These are phyloP conservation scores for Penicilliopsis zonata DNA, from an alignment of 495 filamentous ascomycete species.

Conservation along the genomic window DNA sequence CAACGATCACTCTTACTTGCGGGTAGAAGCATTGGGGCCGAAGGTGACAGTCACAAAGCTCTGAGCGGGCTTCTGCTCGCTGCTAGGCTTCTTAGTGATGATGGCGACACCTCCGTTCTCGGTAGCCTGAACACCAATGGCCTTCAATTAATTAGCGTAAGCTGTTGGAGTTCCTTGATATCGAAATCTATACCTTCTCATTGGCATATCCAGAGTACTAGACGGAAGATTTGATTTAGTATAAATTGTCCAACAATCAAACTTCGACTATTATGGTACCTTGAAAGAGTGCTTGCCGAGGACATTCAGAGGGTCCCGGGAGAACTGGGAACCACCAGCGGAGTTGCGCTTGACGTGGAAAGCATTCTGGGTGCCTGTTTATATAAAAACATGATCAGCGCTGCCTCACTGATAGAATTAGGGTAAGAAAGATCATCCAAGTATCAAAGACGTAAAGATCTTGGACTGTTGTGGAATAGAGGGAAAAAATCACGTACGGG, in stretches of 20 bases:
- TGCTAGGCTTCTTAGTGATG: constrained; percentile 68
- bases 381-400: too few relatives aligned
- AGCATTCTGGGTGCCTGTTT: constrained; percentile 62
- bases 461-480: constrained; percentile 1
- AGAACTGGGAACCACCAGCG: constrained; percentile 72
- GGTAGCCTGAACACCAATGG: constrained; percentile 58
- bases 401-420: too few relatives aligned
- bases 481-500: constrained; percentile 50
- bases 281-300: constrained; percentile 83
- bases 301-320: constrained; percentile 84
- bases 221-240: constrained; percentile 6
- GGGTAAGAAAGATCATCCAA: too few relatives aligned
- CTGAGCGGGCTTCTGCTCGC: constrained; percentile 54
- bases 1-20: constrained; percentile 55
- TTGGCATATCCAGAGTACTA: constrained; percentile 86
- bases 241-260: constrained; percentile 15
- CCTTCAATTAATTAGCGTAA: constrained; percentile 36
- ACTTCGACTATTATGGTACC: constrained; percentile 33
- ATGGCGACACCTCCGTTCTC: constrained; percentile 62
- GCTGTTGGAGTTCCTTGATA: constrained; percentile 5
- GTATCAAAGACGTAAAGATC: background rate
- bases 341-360: constrained; percentile 81
- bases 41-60: constrained; percentile 51
- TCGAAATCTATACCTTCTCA: constrained; percentile 62
- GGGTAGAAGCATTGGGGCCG: constrained; percentile 52